Conservation (phyloP, 139 green algal species). For the Yamagishiella unicocca region DNA sequence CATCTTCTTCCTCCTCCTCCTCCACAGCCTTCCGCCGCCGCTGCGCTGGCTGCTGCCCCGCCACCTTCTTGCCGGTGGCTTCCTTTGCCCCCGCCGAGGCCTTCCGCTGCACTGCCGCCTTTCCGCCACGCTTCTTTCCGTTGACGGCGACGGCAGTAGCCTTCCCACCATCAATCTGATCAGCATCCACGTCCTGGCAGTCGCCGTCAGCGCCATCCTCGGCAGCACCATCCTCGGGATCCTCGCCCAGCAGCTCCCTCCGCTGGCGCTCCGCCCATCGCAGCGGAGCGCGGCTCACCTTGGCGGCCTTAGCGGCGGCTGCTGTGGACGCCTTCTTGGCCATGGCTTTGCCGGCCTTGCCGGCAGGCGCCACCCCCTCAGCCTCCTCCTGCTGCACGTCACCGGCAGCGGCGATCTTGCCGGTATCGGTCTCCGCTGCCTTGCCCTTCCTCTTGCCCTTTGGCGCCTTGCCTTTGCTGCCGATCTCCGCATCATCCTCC, state of each 20-base stretch:
- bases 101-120: not conserved
- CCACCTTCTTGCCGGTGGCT: not conserved
- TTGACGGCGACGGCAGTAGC: not conserved
- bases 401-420: not conserved
- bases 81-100: not conserved
- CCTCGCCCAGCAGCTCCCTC: constrained; percentile 28
- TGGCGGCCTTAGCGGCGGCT: not conserved
- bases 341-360: not conserved
- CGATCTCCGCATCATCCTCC: not conserved
- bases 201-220: not conserved
- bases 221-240: not conserved
- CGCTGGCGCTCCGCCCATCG: constrained; percentile 27
- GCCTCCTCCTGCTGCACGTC: no score
- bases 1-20: not conserved
- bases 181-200: not conserved
- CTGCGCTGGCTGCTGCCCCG: not conserved
- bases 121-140: not conserved
- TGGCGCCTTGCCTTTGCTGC: no score
- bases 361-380: not conserved
- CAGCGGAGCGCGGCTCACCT: constrained; percentile 10
- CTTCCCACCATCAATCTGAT: not conserved
- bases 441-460: not conserved
- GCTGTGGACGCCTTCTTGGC: not conserved
- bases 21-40: not conserved
- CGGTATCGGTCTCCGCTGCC: not conserved